Evolutionary conservation across 2,329 filamentous ascomycete species (phyloP).

Genomic region (Pezicula carpinea): DNA sequence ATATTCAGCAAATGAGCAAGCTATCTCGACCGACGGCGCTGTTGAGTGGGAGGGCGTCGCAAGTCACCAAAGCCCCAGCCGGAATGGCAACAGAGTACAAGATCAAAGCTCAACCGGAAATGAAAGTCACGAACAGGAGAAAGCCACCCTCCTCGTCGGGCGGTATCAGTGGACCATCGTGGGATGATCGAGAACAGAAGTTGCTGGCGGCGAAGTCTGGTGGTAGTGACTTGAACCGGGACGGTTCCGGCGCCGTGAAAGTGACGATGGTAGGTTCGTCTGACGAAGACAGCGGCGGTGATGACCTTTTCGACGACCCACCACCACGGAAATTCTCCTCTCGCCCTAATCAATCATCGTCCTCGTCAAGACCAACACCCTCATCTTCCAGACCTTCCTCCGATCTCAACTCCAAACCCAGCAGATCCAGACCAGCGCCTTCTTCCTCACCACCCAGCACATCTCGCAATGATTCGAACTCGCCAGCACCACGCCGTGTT

Average conservation of each 20-base stretch:
- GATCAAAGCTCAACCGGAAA: constrained; percentile 34
- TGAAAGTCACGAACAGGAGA: constrained; percentile 27
- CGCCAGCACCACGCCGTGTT: background rate
- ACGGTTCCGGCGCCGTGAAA: constrained; percentile 1
- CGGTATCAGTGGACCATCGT: constrained; percentile 13
- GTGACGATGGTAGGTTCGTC: constrained; percentile 19
- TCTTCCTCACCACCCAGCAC: constrained; percentile 1
- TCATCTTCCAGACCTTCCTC: too few species aligned
- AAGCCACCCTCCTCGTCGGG: constrained; percentile 16
- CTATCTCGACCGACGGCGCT: constrained; percentile 37
- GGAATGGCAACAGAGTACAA: constrained; percentile 50
- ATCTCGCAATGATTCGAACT: too few species aligned
- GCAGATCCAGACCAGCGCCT: constrained; percentile 2
- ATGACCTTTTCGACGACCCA: constrained; percentile 22
- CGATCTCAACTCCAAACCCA: constrained; percentile 2
- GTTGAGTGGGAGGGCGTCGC: constrained; percentile 26
- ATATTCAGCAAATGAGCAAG: constrained; percentile 45
- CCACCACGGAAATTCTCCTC: background rate
- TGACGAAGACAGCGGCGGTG: constrained; percentile 16
- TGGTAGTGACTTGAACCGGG: constrained; percentile 1
- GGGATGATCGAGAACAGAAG: constrained; percentile 33
- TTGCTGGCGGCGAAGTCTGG: constrained; percentile 20
- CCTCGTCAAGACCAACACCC: background rate
- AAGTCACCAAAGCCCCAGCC: constrained; percentile 44
- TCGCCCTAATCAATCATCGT: background rate